Conservation (phyloP, 2,329 filamentous ascomycete species). For the Beauveria rudraprayagi region DNA sequence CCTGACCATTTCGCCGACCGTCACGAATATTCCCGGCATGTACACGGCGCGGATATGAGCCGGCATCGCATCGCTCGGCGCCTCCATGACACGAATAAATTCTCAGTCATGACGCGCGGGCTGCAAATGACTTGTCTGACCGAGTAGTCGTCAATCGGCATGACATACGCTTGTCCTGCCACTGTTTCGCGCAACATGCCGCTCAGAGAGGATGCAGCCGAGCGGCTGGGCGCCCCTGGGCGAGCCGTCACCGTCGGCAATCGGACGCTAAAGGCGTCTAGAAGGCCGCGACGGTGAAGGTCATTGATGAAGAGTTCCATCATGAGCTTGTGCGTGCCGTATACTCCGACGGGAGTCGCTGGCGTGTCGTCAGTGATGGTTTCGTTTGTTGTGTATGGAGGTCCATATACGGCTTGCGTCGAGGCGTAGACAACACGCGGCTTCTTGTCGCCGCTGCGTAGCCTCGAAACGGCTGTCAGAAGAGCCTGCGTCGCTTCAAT, state of each 20-base stretch:
- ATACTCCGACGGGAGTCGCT: constrained; percentile 49
- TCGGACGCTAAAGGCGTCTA: constrained; percentile 48
- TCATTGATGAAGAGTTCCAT: constrained; percentile 37
- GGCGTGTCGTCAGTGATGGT: constrained; percentile 27
- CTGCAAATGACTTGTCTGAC: not conserved
- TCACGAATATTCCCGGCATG: not conserved
- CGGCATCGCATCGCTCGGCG: not conserved
- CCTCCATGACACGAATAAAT: not conserved
- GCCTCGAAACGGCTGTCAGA: constrained; percentile 39
- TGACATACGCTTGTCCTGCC: not conserved
- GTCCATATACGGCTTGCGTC: constrained; percentile 50
- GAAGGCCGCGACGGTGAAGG: constrained; percentile 39
- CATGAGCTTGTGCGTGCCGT: constrained; percentile 55
- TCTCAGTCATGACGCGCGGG: not conserved
- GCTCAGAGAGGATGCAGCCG: constrained; percentile 51
- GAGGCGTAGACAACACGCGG: constrained; percentile 47
- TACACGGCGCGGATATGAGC: not conserved
- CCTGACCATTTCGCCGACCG: not conserved
- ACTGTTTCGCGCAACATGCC: constrained; percentile 50
- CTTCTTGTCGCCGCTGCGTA: constrained; percentile 32
- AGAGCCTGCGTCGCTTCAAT: constrained; percentile 45
- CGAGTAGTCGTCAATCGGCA: not conserved
- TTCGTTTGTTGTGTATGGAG: constrained; percentile 37
- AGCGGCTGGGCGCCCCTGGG: constrained; percentile 51
- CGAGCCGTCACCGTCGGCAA: constrained; percentile 55